These are phyloP conservation scores for Nakazawaea wickerhamii DNA, from an alignment of 805 yeast genomes.

Conservation along the genomic window DNA sequence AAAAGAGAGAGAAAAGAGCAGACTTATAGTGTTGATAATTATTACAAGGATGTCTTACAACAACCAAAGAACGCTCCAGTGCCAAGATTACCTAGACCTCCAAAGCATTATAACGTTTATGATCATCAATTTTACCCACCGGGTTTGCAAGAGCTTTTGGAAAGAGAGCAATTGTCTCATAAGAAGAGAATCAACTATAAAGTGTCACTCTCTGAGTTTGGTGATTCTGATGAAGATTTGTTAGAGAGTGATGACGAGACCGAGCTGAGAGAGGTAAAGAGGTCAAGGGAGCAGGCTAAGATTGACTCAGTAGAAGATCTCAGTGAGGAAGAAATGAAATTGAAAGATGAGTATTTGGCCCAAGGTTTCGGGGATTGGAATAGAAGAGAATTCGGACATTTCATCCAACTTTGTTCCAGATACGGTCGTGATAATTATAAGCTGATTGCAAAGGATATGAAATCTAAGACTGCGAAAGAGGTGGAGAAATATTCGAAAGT, in stretches of 20 bases:
- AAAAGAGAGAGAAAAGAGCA: slow-evolving; percentile 75
- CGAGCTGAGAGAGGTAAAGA: slow-evolving; percentile 18
- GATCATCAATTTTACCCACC: slow-evolving; percentile 73
- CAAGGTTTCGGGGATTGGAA: slow-evolving; percentile 67
- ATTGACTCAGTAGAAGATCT: slow-evolving; percentile 54
- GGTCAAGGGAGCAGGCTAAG: slow-evolving; percentile 46
- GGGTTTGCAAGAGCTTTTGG: slow-evolving; percentile 46
- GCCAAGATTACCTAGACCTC: slow-evolving; percentile 47
- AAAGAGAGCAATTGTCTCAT: slow-evolving; percentile 59
- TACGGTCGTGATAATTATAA: slow-evolving; percentile 51
- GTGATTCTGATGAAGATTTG: slow-evolving; percentile 48
- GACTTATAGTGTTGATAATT: slow-evolving; percentile 70
- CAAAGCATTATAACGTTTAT: slow-evolving; percentile 57
- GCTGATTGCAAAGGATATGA: slow-evolving; percentile 49
- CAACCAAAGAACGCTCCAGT: slow-evolving; percentile 34
- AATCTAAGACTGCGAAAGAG: slow-evolving; percentile 53
- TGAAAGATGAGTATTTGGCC: slow-evolving; percentile 47
- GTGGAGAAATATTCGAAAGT: slow-evolving; percentile 51
- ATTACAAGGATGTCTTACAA: slow-evolving; percentile 63
- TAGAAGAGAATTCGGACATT: slow-evolving; percentile 68
- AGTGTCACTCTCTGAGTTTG: slow-evolving; percentile 55
- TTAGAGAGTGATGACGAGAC: slow-evolving; percentile 30
- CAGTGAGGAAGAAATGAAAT: slow-evolving; percentile 53
- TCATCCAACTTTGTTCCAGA: slow-evolving; percentile 63
- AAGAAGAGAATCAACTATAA: slow-evolving; percentile 55